Base-by-base conservation (phyloP, 148 eudicot species). In the Nyssa sinensis region DNA sequence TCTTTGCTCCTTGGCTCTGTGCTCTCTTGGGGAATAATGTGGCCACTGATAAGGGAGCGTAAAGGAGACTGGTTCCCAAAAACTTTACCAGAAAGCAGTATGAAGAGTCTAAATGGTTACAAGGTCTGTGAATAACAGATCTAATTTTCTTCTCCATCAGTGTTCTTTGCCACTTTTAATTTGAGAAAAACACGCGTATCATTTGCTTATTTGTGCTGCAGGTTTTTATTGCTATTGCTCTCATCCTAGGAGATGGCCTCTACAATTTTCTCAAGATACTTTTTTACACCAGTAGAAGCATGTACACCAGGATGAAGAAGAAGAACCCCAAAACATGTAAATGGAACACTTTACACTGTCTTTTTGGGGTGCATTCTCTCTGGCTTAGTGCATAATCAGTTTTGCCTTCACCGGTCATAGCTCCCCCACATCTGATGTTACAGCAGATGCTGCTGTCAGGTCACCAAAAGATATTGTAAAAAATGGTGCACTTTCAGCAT, bases 181-280 rank as follows among this genome's bases (percentile, higher is more conserved):
- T 12, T 1, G 7, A 39, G 44, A 39, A 39, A 39, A 31, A 30
- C 37, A 32, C 51, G 21, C 28, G 30, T 69, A 3, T 3, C 11
- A 9, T 37, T 57, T 72, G 24, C 57, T 76, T 25, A 25, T 69
- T 29, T 49, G n/a, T 70, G 57, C 29, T 80, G 64, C 88, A 92
- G 94, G 94, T 92, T 29, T 92, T 92, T 71, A 79, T 92, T 62
- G 85, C 94, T 27, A 90, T 92, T 32, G 91, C 97, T 5, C 87
- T 92, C 49, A 85, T 92, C 72, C 74, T 92, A 47, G 97, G 97
- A 17, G 94, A 92, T 27, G 94, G 94, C 30, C 79, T 90, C 31
- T 92, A 90, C 79, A 90, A 88, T 72, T 86, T 93, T 77, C 71
- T 88, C 75, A 88, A 86, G 88, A 84, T 83, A 72, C 77, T 89